Percentiles rank a stretch among this genome's conserved stretches.
Evolutionary conservation across 2,329 filamentous ascomycete species (phyloP).

Genomic region (Cladophialophora carrionii): DNA sequence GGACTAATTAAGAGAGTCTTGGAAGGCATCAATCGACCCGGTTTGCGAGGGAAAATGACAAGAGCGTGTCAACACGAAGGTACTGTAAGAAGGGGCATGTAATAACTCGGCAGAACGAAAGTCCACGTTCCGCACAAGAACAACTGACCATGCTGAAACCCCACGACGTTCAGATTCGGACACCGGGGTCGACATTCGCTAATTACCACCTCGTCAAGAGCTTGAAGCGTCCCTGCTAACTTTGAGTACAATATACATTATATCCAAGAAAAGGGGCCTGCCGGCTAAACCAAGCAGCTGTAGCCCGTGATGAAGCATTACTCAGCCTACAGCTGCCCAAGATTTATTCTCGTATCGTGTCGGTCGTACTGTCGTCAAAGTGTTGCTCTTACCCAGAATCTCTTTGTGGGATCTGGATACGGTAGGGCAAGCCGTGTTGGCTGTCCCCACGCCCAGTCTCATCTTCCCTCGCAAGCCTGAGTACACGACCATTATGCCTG

Average conservation of each 20-base stretch:
- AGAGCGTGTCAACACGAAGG: no score
- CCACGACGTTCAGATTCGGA: no score
- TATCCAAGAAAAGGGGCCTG: not conserved
- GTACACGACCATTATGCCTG: slow-evolving; percentile 4
- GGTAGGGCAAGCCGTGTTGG: slow-evolving; percentile 26
- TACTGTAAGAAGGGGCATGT: no score
- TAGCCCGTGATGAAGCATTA: not conserved
- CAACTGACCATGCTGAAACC: no score
- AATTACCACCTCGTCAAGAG: not conserved
- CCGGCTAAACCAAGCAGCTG: not conserved
- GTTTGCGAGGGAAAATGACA: no score
- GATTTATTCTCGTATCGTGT: not conserved
- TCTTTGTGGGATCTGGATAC: slow-evolving; percentile 16
- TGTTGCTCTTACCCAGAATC: not conserved
- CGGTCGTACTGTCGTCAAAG: not conserved
- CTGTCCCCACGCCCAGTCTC: not conserved
- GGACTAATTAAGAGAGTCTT: no score
- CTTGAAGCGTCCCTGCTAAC: not conserved
- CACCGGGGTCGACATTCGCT: not conserved
- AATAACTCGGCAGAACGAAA: no score
- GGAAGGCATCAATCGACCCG: no score
- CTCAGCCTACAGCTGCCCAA: not conserved
- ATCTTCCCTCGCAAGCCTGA: slow-evolving; percentile 26
- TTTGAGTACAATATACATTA: not conserved
- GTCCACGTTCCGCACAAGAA: no score